Evolutionary conservation across 1,139 yeast genomes (phyloP).

Genomic region (Scheffersomyces lignicola): DNA sequence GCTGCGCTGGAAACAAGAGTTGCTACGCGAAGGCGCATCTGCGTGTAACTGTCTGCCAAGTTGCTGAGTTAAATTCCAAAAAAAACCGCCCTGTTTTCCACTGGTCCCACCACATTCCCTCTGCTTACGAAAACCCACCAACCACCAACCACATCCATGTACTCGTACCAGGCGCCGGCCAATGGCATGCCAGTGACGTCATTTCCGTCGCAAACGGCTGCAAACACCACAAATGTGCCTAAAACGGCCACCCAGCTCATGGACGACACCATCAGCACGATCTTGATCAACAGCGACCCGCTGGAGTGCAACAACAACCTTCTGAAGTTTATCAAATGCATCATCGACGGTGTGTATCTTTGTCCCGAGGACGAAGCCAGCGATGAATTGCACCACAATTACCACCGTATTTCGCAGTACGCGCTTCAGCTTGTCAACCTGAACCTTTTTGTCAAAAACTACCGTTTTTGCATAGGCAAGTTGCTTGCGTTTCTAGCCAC

Average conservation of each 20-base stretch:
- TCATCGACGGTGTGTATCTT: slow-evolving; percentile 31
- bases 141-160: not conserved
- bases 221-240: too few species aligned
- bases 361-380: slow-evolving; percentile 8
- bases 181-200: slow-evolving; percentile 3
- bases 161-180: not conserved
- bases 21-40: too few species aligned
- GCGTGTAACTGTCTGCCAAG: too few species aligned
- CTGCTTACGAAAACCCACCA: too few species aligned
- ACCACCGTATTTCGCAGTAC: slow-evolving; percentile 33
- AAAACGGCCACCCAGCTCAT: too few species aligned
- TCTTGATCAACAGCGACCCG: slow-evolving; percentile 41
- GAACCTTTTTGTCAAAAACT: slow-evolving; percentile 43
- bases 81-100: too few species aligned
- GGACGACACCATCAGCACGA: slow-evolving; percentile 20
- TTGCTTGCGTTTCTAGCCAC: slow-evolving; percentile 35
- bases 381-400: slow-evolving; percentile 16
- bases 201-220: too few species aligned
- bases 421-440: slow-evolving; percentile 39
- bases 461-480: slow-evolving; percentile 40
- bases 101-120: too few species aligned
- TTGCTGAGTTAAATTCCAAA: too few species aligned
- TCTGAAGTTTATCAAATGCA: slow-evolving; percentile 34
- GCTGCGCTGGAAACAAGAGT: too few species aligned
- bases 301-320: slow-evolving; percentile 42